Conservation (phyloP, 2,329 filamentous ascomycete genomes). For the Pyricularia sp. region DNA sequence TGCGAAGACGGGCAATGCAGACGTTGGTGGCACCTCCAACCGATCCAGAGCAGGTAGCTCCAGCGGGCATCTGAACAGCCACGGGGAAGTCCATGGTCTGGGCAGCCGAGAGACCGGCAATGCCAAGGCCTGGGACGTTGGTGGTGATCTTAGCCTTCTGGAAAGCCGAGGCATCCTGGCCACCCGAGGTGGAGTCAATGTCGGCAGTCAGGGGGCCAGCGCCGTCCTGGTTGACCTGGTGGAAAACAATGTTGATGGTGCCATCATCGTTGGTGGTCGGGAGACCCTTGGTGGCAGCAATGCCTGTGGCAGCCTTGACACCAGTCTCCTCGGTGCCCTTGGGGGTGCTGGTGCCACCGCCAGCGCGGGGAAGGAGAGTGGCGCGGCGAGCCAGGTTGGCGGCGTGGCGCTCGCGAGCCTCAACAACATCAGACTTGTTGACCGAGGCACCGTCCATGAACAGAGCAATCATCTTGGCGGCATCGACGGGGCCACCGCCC, state of each 20-base stretch:
- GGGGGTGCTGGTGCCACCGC: slow-evolving; percentile 28
- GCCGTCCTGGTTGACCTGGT: slow-evolving; percentile 56
- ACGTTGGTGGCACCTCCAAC: slow-evolving; percentile 51
- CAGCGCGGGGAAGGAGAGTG: slow-evolving; percentile 19
- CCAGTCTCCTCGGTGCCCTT: slow-evolving; percentile 33
- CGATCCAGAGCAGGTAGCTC: slow-evolving; percentile 55
- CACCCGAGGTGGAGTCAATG: slow-evolving; percentile 54
- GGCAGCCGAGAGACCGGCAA: slow-evolving; percentile 48
- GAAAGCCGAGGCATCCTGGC: slow-evolving; percentile 51
- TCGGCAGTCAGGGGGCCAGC: slow-evolving; percentile 53
- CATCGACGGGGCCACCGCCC: slow-evolving; percentile 47
- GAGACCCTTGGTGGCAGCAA: slow-evolving; percentile 44
- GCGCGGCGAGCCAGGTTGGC: slow-evolving; percentile 3
- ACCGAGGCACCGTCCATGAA: slow-evolving; percentile 42
- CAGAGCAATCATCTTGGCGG: slow-evolving; percentile 43
- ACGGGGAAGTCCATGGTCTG: slow-evolving; percentile 56
- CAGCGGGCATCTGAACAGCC: slow-evolving; percentile 53
- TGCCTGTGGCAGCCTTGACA: slow-evolving; percentile 44
- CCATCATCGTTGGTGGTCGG: slow-evolving; percentile 54
- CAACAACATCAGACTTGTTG: slow-evolving; percentile 14
- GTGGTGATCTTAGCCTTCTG: slow-evolving; percentile 46
- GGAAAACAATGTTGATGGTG: slow-evolving; percentile 53
- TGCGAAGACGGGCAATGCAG: slow-evolving; percentile 57
- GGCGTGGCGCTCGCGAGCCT: slow-evolving; percentile 12
- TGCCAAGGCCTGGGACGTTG: slow-evolving; percentile 48